Conservation (phyloP, 2,329 filamentous ascomycete species). For the Ramularia collo-cygni region DNA sequence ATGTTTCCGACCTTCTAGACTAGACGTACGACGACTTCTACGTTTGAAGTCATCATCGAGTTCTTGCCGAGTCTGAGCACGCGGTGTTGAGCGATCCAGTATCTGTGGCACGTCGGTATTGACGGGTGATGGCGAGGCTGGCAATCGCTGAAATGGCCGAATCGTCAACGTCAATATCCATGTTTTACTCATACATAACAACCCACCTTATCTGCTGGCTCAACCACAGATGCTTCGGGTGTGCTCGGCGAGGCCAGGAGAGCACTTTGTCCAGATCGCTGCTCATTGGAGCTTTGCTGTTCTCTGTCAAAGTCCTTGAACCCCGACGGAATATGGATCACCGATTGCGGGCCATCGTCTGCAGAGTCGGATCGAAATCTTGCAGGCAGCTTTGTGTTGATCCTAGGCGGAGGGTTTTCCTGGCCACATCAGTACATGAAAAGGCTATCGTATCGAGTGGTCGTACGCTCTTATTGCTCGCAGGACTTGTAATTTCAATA, state of each 20-base stretch:
- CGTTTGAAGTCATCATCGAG: constrained; percentile 52
- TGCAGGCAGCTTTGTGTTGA: constrained; percentile 40
- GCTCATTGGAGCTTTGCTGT: constrained; percentile 14
- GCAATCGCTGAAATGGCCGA: constrained; percentile 29
- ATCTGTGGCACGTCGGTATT: constrained; percentile 62
- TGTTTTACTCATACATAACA: background rate
- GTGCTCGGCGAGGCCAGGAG: constrained; percentile 31
- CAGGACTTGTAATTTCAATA: constrained; percentile 28
- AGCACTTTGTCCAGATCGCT: constrained; percentile 20
- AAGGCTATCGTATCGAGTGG: constrained; percentile 17
- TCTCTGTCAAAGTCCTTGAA: constrained; percentile 63
- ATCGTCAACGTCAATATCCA: constrained; percentile 1
- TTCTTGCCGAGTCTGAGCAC: constrained; percentile 75
- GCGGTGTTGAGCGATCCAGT: constrained; percentile 67
- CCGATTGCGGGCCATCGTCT: constrained; percentile 76
- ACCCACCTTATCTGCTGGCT: constrained; percentile 27
- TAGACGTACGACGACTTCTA: constrained; percentile 59
- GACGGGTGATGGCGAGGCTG: constrained; percentile 49
- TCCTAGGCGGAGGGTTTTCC: constrained; percentile 34
- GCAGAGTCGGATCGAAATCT: constrained; percentile 44
- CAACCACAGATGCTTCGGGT: constrained; percentile 26
- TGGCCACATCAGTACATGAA: constrained; percentile 10
- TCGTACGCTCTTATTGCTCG: constrained; percentile 27
- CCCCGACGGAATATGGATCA: constrained; percentile 82
- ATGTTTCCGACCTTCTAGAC: constrained; percentile 60